Evolutionary conservation across 1,139 yeast genomes (phyloP).

Genomic region (Yamadazyma sp.): DNA sequence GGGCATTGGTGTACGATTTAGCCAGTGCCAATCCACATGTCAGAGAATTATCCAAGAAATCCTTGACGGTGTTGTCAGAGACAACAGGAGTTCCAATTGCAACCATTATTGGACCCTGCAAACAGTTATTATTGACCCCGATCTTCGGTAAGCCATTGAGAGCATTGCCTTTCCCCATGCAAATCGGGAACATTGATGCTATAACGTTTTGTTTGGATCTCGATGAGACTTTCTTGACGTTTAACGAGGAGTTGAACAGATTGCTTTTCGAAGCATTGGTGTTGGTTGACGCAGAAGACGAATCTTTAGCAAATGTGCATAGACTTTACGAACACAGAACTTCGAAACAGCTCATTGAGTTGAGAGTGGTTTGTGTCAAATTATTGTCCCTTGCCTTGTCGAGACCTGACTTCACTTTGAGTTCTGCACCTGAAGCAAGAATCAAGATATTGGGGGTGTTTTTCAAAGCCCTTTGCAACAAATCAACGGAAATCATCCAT

Average conservation of each 20-base stretch:
- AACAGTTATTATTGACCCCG: conserved; percentile 80
- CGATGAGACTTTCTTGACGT: conserved; percentile 78
- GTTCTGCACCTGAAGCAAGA: conserved; percentile 80
- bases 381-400: conserved; percentile 81
- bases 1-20: conserved; percentile 86
- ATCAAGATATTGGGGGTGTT: conserved; percentile 88
- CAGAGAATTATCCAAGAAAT: conserved; percentile 76
- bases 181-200: conserved; percentile 96
- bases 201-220: conserved; percentile 84
- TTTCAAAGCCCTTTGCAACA: conserved; percentile 87
- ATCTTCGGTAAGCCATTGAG: conserved; percentile 95
- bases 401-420: conserved; percentile 72
- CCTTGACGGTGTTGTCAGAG: conserved; percentile 66
- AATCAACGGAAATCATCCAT: conserved; percentile 82
- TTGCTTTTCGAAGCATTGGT: conserved; percentile 88
- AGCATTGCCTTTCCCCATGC: conserved; percentile 98
- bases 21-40: conserved; percentile 86
- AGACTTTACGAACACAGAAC: conserved; percentile 84
- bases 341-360: conserved; percentile 78
- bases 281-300: conserved; percentile 96
- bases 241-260: conserved; percentile 85
- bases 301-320: conserved; percentile 84
- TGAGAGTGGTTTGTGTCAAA: conserved; percentile 86
- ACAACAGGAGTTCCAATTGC: conserved; percentile 70
- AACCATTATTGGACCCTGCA: conserved; percentile 77